Evolutionary conservation across 148 eudicot species (phyloP).

Genomic region (Spergularia bocconei): DNA sequence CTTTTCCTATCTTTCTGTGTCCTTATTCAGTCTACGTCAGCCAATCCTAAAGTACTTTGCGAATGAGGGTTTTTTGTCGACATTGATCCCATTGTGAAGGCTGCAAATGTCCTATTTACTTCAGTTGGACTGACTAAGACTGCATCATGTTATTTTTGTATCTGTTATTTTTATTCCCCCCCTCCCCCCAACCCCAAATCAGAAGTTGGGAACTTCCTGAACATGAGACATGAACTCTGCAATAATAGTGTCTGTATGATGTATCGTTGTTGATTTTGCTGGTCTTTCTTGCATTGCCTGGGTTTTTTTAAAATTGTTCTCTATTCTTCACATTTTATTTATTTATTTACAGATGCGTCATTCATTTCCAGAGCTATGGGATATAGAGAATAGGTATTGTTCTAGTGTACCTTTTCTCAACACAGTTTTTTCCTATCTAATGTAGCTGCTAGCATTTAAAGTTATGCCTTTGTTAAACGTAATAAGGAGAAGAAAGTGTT

Average conservation of each 20-base stretch:
- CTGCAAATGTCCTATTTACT: neutral
- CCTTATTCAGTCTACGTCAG: neutral
- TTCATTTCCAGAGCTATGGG: slow-evolving; percentile 91
- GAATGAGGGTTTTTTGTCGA: neutral
- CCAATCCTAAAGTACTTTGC: neutral
- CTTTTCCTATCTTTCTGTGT: neutral
- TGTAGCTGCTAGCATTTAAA: neutral
- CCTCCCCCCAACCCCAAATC: too few relatives aligned
- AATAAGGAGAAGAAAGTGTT: too few relatives aligned
- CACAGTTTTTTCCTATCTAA: neutral
- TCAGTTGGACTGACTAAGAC: too few relatives aligned
- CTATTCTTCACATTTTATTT: neutral
- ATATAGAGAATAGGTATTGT: slow-evolving; percentile 72
- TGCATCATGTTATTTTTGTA: too few relatives aligned
- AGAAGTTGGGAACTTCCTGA: too few relatives aligned
- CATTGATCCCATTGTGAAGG: neutral
- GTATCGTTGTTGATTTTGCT: neutral
- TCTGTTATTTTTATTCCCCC: too few relatives aligned
- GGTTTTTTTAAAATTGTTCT: slow-evolving; percentile 12
- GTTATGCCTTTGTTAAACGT: too few relatives aligned
- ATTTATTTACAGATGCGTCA: slow-evolving; percentile 63
- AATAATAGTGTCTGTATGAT: neutral
- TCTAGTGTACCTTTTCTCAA: neutral
- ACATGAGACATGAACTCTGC: neutral
- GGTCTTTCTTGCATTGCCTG: neutral